Evolutionary conservation across 2,329 filamentous ascomycete species (phyloP).

Genomic region (Sclerotinia trifoliorum): DNA sequence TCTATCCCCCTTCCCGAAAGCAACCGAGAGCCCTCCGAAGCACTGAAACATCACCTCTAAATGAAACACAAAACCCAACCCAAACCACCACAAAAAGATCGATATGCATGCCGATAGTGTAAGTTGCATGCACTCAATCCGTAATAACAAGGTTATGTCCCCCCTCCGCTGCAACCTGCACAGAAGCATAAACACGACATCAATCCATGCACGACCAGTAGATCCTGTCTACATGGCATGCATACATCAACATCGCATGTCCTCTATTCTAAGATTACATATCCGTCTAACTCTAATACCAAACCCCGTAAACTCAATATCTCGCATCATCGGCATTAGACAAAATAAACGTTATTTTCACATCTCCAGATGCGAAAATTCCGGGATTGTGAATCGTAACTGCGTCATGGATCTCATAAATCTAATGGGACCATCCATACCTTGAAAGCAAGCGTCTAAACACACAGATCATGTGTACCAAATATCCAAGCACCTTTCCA

Average conservation of each 20-base stretch:
- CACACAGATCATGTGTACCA: not conserved
- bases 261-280: not conserved
- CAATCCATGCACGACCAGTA: slow-evolving; percentile 14
- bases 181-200: slow-evolving; percentile 16
- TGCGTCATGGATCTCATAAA: no score
- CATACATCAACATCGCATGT: slow-evolving; percentile 7
- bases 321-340: no score
- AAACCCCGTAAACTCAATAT: no score
- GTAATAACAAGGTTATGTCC: no score
- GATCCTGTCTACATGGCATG: slow-evolving; percentile 11
- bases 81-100: slow-evolving; percentile 15
- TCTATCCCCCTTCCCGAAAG: not conserved
- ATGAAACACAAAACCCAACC: slow-evolving; percentile 17
- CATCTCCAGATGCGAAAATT: no score
- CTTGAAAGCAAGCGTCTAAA: not conserved
- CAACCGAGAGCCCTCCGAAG: not conserved
- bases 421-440: no score
- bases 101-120: not conserved
- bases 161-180: not conserved
- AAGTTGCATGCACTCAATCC: not conserved
- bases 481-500: no score
- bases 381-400: no score
- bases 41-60: slow-evolving; percentile 17
- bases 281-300: no score
- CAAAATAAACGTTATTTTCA: no score